phyloP scores from a whole-genome alignment of 208 protist species.

The Leishmania arabica region DNA sequence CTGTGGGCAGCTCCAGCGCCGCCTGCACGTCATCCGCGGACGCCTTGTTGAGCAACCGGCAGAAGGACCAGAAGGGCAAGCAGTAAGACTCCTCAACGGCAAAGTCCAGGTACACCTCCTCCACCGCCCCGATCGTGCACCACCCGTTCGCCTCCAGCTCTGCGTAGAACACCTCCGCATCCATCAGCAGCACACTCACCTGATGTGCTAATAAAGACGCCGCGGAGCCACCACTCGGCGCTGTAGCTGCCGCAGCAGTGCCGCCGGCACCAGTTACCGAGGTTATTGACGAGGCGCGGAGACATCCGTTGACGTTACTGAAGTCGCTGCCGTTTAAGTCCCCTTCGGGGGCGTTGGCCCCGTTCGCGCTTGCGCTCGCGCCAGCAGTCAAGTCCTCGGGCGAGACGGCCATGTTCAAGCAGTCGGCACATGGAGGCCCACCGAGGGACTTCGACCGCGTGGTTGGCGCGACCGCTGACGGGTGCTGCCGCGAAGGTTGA shows the following conservation, averaged over 20 bases:
- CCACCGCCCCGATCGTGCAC: constrained; percentile 46
- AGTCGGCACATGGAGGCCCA: neutral
- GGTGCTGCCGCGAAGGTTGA: neutral
- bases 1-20: constrained; percentile 42
- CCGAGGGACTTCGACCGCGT: neutral
- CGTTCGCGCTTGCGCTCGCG: neutral
- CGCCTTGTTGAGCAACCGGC: constrained; percentile 45
- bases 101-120: constrained; percentile 66
- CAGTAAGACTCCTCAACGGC: constrained; percentile 56
- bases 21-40: constrained; percentile 44
- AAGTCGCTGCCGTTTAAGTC: neutral
- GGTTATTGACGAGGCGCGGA: neutral
- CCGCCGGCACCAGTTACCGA: constrained; percentile 1
- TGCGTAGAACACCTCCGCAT: constrained; percentile 29
- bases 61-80: constrained; percentile 68
- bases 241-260: neutral
- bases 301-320: neutral
- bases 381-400: neutral
- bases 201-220: constrained; percentile 6
- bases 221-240: neutral
- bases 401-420: neutral
- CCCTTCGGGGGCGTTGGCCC: neutral
- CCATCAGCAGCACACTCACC: constrained; percentile 29
- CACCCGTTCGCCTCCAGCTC: constrained; percentile 33
- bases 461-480: neutral